Conservation (phyloP, 768 basidiomycete species). For the Mrakia blollopis region DNA sequence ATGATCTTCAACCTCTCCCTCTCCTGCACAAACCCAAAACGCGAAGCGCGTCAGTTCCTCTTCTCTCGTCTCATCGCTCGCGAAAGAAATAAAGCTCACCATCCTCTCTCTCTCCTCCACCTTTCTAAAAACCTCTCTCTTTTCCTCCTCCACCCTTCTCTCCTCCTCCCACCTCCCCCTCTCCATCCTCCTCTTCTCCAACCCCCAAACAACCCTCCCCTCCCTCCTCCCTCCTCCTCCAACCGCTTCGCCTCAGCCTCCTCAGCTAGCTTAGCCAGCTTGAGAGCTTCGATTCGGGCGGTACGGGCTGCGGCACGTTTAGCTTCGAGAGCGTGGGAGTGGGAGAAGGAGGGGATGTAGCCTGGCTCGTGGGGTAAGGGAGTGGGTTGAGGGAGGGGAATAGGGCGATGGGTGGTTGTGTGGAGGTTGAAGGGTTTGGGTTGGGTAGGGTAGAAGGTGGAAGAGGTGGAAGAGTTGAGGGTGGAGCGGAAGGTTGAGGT, state of each 20-base stretch:
- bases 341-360: background rate
- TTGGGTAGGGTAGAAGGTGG: background rate
- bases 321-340: background rate
- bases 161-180: slow-evolving; percentile 7
- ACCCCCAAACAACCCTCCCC: background rate
- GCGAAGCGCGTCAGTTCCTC: no score
- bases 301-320: background rate
- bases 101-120: background rate
- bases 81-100: background rate
- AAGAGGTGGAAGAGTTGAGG: background rate
- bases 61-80: no score
- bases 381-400: background rate
- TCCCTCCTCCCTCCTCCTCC: background rate
- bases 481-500: background rate
- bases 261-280: background rate
- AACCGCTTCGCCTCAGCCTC: background rate
- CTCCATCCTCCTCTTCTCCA: background rate
- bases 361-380: background rate
- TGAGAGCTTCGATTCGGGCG: background rate
- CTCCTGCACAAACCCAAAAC: background rate
- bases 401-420: background rate
- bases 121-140: background rate
- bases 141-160: background rate
- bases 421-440: slow-evolving; percentile 5
- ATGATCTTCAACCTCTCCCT: slow-evolving; percentile 4